Conservation (phyloP, 2,329 filamentous ascomycete species). For the Calonectria hawksworthii region DNA sequence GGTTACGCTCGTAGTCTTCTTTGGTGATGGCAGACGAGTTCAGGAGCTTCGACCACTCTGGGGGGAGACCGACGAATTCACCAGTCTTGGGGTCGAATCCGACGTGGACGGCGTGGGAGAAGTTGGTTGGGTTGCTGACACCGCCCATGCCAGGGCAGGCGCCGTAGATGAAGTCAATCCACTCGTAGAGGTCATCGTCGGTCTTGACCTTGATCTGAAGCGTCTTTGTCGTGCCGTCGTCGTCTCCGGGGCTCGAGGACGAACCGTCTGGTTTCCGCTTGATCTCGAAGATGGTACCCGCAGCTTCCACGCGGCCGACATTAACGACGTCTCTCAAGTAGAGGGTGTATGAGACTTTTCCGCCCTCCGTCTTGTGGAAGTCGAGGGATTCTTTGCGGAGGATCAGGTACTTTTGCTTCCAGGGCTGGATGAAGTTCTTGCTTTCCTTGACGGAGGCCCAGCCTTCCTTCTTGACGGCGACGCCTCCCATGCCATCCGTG, state of each 20-base stretch:
- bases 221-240: conserved; percentile 85
- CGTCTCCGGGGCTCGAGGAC: conserved; percentile 80
- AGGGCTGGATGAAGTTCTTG: conserved; percentile 84
- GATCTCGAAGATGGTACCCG: conserved; percentile 94
- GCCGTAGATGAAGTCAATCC: conserved; percentile 98
- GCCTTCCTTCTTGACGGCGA: conserved; percentile 84
- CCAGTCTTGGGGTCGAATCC: conserved; percentile 96
- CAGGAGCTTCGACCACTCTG: conserved; percentile 96
- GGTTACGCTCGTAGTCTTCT: conserved; percentile 98
- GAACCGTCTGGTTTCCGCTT: conserved; percentile 79
- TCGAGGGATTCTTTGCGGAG: conserved; percentile 93
- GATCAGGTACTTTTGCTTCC: conserved; percentile 94
- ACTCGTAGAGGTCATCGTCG: conserved; percentile 97
- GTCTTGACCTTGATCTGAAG: conserved; percentile 94
- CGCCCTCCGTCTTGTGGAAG: conserved; percentile 92
- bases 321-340: conserved; percentile 89
- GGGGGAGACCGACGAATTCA: conserved; percentile 92
- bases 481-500: conserved; percentile 75
- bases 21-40: conserved; percentile 98
- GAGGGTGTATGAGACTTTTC: conserved; percentile 89
- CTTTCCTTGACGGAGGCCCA: conserved; percentile 93
- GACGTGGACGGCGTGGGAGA: conserved; percentile 96
- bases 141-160: conserved; percentile 97
- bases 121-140: conserved; percentile 98
- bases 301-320: conserved; percentile 91